Base-by-base conservation (phyloP, 164 flowering plant genomes). In the Chimonanthus salicifolius region DNA sequence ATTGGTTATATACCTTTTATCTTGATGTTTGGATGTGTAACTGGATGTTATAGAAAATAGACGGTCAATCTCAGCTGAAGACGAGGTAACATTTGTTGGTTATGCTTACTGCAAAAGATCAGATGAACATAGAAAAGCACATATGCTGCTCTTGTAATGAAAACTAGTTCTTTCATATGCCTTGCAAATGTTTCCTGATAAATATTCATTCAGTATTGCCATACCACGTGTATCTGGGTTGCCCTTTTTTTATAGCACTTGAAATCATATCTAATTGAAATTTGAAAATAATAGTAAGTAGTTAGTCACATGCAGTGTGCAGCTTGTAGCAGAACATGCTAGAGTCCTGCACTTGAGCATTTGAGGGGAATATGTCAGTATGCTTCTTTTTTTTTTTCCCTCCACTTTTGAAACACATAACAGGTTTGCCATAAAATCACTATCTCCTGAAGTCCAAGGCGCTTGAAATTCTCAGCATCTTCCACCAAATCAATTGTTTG, bases 121-220 rank as follows among this genome's bases (percentile, higher is more conserved):
- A 62, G 33, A 6, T n/a, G 65, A 66, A 65, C 46, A 21, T 33
- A 44, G 20, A 11, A 43, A 66, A 15, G 48, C 47, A 45, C 13
- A 13, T 13, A 54, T 54, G n/a, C 60, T 54, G 11, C 60, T 11
- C 60, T 10, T 13, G 60, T 13, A 54, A 54, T 10, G 60, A 9
- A 54, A 54, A n/a, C 60, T 0, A 54, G 60, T 10, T 10, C 48
- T 16, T 44, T 15, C 47, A 65, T 13, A 21, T n/a, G 9, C 47
- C 47, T 83, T 90, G 97, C 94, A 92, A 98, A 78, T 96, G 94
- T 48, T 94, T 81, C 81, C 98, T 96, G 99, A 83, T 92, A 96
- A 8, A 98, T 96, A 81, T 89, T 92, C 13, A 98, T 87, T 78
- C 93, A 93, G 49, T 93, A 98, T 71, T 97, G 94, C 81, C 90